Base-by-base conservation (phyloP, 495 filamentous ascomycete species). In the Melanomma pulvis-pyrius region DNA sequence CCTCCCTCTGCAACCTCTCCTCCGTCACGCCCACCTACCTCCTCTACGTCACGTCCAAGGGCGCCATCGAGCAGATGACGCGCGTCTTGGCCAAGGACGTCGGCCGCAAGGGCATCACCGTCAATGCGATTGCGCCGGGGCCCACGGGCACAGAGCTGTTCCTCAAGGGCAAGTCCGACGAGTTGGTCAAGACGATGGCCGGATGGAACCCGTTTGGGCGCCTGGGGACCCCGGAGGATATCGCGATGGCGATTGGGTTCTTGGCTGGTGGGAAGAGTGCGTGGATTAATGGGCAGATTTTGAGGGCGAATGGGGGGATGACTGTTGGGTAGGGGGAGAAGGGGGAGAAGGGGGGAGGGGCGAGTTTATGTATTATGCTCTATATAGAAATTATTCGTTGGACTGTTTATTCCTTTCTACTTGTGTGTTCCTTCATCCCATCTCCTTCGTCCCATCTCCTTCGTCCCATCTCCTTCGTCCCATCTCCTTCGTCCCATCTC, bases 121-220 rank as follows among this genome's bases (percentile, higher is more conserved):
- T 90, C 24, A 91, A 91, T 71, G 78, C 78, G 24, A 75, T 91
- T 13, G 82, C 88, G 0, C 88, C 87, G 0, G 88, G 87, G 0
- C 87, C 87, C 6, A 89, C 84, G 0, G 84, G 73, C 5, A 90
- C 88, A 0, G 87, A 89, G n/a, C 73, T 90, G 52, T 91, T 89
- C 70, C 77, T 81, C 32, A 76, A 81, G 36, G 86, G 86, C 7
- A 90, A 90, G 75, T 79, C 76, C 7, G 85, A 89, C 76, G 73
- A 83, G 55, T 22, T 86, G 49, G 59, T 90, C 41, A 82, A 84
- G 66, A 75, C 73, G 22, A 80, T 89, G 36, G 78, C 78, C 29
- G 74, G 76, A 6, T 74, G 79, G 61, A 87, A 79, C 66, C 86
- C 87, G 0, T 82, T 83, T 63, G 77, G 78, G 21, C 76, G 83